Conservation (phyloP, 2,329 filamentous ascomycete genomes). For the Beauveria bassiana region DNA sequence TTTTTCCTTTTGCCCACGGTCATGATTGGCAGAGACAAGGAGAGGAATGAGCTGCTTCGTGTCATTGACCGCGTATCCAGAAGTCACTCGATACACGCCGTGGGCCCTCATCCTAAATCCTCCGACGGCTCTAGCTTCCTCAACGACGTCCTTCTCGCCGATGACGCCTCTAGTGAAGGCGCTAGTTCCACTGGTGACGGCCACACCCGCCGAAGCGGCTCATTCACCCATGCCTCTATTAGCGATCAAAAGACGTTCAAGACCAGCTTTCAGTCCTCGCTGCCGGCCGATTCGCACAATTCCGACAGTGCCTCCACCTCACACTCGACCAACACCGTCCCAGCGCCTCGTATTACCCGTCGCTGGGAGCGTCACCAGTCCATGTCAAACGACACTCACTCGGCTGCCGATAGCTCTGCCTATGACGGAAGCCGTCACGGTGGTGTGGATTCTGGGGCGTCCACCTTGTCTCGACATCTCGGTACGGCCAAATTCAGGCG, state of each 20-base stretch:
- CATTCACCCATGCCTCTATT: constrained; percentile 37
- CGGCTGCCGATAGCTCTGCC: constrained; percentile 36
- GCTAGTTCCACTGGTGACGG: constrained; percentile 48
- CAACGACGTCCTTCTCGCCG: constrained; percentile 38
- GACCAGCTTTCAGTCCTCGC: constrained; percentile 32
- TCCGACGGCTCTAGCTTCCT: constrained; percentile 49
- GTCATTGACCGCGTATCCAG: constrained; percentile 71
- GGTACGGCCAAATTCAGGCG: constrained; percentile 51
- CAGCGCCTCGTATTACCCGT: constrained; percentile 31
- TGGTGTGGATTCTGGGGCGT: constrained; percentile 37
- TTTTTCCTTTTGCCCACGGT: constrained; percentile 79
- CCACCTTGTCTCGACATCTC: constrained; percentile 46
- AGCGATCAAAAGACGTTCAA: constrained; percentile 34
- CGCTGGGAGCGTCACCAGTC: constrained; percentile 47
- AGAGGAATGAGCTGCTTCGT: constrained; percentile 61
- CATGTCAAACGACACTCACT: constrained; percentile 40
- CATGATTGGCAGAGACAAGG: constrained; percentile 72
- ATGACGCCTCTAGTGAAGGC: constrained; percentile 52
- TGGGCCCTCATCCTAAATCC: constrained; percentile 35
- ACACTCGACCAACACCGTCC: constrained; percentile 27
- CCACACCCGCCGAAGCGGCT: constrained; percentile 39
- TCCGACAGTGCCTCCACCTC: constrained; percentile 41
- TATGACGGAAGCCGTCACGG: constrained; percentile 36
- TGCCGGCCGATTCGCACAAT: constrained; percentile 32
- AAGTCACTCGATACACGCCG: constrained; percentile 46